These are phyloP conservation scores for Colletotrichum shisoi DNA, from an alignment of 2,329 filamentous ascomycete genomes.

Conservation along the genomic window DNA sequence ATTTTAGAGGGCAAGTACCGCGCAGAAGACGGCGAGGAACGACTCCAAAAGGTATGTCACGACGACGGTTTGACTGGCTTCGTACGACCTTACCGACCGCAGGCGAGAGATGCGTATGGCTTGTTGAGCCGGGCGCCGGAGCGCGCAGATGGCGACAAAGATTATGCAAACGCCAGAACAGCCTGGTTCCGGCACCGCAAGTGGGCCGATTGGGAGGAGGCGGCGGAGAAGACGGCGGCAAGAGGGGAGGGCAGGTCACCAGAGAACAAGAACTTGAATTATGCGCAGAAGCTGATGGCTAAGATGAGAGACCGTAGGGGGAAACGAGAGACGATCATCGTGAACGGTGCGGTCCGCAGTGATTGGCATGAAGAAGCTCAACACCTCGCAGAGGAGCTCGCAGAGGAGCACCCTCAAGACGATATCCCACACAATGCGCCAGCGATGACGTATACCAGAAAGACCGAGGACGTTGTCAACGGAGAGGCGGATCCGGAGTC, in stretches of 20 bases:
- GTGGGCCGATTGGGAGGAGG: not conserved
- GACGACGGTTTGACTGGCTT: not conserved
- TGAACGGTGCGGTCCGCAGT: not conserved
- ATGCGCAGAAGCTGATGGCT: not conserved
- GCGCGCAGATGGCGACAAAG: not conserved
- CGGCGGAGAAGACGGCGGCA: no score
- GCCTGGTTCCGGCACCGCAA: not conserved
- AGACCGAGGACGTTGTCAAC: accelerated
- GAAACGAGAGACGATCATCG: not conserved
- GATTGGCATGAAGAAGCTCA: no score
- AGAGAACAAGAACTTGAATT: not conserved
- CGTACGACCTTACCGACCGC: not conserved
- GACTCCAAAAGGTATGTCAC: no score
- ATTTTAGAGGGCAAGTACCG: not conserved
- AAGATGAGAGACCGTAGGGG: not conserved
- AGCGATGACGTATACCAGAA: not conserved
- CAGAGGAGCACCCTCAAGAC: not conserved
- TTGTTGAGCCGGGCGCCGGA: not conserved
- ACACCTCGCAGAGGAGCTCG: not conserved
- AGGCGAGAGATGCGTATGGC: not conserved
- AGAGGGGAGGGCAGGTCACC: no score
- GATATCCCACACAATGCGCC: no score
- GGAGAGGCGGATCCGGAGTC: not conserved
- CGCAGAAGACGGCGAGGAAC: no score
- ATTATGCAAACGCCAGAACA: not conserved